Percentiles rank a stretch among this genome's conserved stretches.
Conservation (phyloP, 2,329 filamentous ascomycete species). For the Zymoseptoria tritici region DNA sequence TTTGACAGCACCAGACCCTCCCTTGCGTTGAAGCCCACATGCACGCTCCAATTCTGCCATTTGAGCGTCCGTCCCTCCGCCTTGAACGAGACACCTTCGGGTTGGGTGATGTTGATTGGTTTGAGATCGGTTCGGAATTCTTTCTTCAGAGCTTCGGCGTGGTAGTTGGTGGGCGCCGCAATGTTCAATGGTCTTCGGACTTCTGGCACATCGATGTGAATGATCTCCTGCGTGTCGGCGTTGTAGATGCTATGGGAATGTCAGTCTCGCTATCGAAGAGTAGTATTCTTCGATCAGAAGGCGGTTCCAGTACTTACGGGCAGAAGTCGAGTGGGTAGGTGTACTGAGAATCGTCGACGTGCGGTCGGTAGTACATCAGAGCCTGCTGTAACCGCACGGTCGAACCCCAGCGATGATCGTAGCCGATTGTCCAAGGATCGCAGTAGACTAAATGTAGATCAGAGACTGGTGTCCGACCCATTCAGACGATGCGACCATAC, state of each 20-base stretch:
- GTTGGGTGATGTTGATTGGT: conserved; percentile 80
- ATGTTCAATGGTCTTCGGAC: conserved; percentile 68
- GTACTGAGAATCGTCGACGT: conserved; percentile 82
- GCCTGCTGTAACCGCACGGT: conserved; percentile 77
- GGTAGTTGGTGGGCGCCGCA: conserved; percentile 70
- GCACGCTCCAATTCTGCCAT: conserved; percentile 92
- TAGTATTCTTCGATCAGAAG: not conserved
- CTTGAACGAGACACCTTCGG: conserved; percentile 80
- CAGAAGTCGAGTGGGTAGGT: conserved; percentile 89
- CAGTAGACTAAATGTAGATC: conserved; percentile 59
- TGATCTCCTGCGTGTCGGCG: conserved; percentile 66
- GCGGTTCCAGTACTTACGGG: conserved; percentile 37
- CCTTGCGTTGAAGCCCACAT: conserved; percentile 90
- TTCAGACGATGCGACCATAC: not conserved
- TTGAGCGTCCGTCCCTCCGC: conserved; percentile 65
- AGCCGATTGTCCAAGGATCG: conserved; percentile 93
- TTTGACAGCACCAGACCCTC: conserved; percentile 88
- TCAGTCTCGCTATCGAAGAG: not conserved
- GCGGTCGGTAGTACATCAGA: conserved; percentile 88
- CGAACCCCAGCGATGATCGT: conserved; percentile 81
- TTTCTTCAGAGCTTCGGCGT: conserved; percentile 62
- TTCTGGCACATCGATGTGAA: conserved; percentile 76
- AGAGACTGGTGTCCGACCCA: not conserved
- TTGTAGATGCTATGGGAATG: conserved; percentile 58
- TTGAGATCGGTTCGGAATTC: conserved; percentile 71